Conservation (phyloP, 1,284 basidiomycete species). For the Leccinum variabile region DNA sequence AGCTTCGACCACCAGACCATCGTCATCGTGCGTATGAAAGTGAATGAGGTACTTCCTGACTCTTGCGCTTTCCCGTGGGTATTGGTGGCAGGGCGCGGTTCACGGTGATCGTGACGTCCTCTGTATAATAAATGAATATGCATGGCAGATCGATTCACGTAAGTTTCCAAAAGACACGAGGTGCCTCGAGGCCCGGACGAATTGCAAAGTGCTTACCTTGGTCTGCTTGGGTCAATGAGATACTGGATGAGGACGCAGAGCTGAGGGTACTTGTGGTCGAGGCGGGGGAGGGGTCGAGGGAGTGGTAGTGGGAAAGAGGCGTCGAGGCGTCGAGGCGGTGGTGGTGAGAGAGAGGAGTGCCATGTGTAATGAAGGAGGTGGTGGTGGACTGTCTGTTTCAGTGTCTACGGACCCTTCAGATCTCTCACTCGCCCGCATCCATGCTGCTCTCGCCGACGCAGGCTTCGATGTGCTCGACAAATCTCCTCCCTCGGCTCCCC, state of each 20-base stretch:
- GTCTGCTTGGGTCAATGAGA: slow-evolving; percentile 54
- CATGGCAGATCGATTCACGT: slow-evolving; percentile 37
- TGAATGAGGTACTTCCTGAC: slow-evolving; percentile 45
- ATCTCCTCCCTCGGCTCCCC: no score
- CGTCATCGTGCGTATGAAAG: slow-evolving; percentile 16
- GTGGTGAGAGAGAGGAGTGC: slow-evolving; percentile 29
- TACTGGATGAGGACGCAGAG: slow-evolving; percentile 49
- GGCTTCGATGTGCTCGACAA: no score
- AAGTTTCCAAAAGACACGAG: slow-evolving; percentile 33
- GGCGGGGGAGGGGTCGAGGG: slow-evolving; percentile 39
- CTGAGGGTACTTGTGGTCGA: slow-evolving; percentile 38
- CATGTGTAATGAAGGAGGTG: slow-evolving; percentile 18
- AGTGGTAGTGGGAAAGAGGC: slow-evolving; percentile 37
- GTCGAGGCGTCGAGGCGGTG: slow-evolving; percentile 31
- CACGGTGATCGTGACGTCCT: slow-evolving; percentile 67
- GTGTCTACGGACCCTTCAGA: slow-evolving; percentile 17
- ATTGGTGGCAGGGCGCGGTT: slow-evolving; percentile 44
- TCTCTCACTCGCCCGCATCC: no score
- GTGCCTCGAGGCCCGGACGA: slow-evolving; percentile 25
- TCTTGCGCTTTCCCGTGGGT: slow-evolving; percentile 52
- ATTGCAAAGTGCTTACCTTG: slow-evolving; percentile 47
- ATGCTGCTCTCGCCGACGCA: no score
- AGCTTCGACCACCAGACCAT: slow-evolving; percentile 33
- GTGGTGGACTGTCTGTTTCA: slow-evolving; percentile 2
- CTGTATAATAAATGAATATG: slow-evolving; percentile 39